phyloP scores from a whole-genome alignment of 805 yeast species.

The Yarrowia sp. region DNA sequence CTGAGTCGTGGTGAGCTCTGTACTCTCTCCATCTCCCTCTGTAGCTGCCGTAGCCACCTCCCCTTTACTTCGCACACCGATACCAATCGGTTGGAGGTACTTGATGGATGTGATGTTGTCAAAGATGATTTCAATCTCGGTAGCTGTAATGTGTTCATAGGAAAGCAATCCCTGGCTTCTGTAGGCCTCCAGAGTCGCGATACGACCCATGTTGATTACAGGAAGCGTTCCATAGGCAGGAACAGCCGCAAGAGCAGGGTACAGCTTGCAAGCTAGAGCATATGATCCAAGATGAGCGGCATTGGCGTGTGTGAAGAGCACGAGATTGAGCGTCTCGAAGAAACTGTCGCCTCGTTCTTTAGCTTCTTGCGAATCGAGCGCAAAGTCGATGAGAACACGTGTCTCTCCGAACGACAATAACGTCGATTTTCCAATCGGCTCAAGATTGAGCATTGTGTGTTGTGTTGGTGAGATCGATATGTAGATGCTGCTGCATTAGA shows the following conservation, averaged over 20 bases:
- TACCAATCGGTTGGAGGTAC: constrained; percentile 76
- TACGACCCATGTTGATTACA: constrained; percentile 81
- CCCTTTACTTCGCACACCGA: constrained; percentile 21
- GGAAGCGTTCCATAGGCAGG: constrained; percentile 92
- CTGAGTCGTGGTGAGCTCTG: constrained; percentile 21
- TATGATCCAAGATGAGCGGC: constrained; percentile 81
- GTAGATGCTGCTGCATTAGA: constrained; percentile 1
- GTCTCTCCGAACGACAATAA: constrained; percentile 24
- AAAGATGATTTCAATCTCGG: constrained; percentile 81
- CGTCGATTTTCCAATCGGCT: constrained; percentile 32
- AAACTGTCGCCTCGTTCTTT: constrained; percentile 55
- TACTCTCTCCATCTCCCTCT: constrained; percentile 40
- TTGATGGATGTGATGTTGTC: constrained; percentile 74
- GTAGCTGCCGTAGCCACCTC: constrained; percentile 39
- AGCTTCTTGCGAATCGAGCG: constrained; percentile 51
- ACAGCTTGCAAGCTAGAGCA: constrained; percentile 65
- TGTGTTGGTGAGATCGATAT: background rate
- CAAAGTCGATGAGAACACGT: constrained; percentile 26
- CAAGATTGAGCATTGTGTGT: constrained; percentile 32
- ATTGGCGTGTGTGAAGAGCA: constrained; percentile 87
- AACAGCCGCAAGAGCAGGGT: constrained; percentile 63
- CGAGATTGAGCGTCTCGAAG: constrained; percentile 52
- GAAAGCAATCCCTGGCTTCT: constrained; percentile 77
- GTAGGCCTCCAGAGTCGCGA: constrained; percentile 83
- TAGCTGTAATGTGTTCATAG: constrained; percentile 62